These are phyloP conservation scores for Metschnikowia vanudenii DNA, from an alignment of 805 yeast species.

Conservation along the genomic window DNA sequence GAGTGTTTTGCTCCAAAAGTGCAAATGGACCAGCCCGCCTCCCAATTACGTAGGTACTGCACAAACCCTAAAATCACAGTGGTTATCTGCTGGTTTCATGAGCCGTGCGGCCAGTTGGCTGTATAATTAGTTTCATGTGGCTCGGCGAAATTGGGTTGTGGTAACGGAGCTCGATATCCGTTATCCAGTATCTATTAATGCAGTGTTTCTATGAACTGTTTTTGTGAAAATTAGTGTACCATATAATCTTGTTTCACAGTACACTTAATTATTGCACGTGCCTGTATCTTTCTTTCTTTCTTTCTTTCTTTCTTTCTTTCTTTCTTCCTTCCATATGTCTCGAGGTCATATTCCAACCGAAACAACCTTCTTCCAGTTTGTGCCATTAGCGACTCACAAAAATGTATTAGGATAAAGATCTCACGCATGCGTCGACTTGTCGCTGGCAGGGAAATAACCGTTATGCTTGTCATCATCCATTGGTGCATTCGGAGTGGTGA, in stretches of 20 bases:
- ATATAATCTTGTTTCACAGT: too few relatives aligned
- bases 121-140: too few relatives aligned
- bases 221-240: too few relatives aligned
- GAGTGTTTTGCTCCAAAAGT: background rate
- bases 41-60: conserved; percentile 8
- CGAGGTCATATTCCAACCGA: background rate
- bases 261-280: too few relatives aligned
- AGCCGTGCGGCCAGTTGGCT: too few relatives aligned
- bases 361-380: background rate
- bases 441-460: background rate
- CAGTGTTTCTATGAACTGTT: background rate
- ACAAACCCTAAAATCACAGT: background rate
- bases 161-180: background rate
- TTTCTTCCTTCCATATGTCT: too few relatives aligned
- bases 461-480: conserved; percentile 10
- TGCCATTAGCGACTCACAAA: too few relatives aligned
- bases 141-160: too few relatives aligned
- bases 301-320: too few relatives aligned
- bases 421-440: background rate
- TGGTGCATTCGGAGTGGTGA: conserved; percentile 20
- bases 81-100: too few relatives aligned
- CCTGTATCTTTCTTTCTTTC: too few relatives aligned
- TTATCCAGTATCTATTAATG: background rate
- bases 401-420: too few relatives aligned
- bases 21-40: background rate